A percentile compares a stretch with the other conserved stretches of the same genome.
Conservation (phyloP, 1,284 basidiomycete genomes). For the Microbotryomycetes sp. region DNA sequence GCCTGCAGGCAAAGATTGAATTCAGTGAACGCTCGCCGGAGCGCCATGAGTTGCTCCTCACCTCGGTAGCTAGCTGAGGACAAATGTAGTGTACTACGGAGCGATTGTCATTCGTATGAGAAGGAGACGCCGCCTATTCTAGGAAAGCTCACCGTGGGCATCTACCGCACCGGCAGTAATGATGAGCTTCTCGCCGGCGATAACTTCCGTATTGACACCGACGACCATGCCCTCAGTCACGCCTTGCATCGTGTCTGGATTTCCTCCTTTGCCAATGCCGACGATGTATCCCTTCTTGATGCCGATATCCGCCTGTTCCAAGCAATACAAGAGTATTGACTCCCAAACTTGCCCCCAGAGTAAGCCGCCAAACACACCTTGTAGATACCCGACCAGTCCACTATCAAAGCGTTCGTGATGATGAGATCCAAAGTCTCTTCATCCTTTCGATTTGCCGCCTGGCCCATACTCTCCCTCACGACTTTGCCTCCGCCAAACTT, state of each 20-base stretch:
- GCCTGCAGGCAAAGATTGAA: slow-evolving; percentile 36
- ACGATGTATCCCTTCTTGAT: slow-evolving; percentile 75
- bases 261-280: slow-evolving; percentile 93
- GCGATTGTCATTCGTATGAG: too few relatives aligned
- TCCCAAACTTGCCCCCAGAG: too few relatives aligned
- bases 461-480: slow-evolving; percentile 94
- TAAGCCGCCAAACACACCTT: slow-evolving; percentile 53
- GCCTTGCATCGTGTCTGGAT: slow-evolving; percentile 84
- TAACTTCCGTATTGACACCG: slow-evolving; percentile 83
- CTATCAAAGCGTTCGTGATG: slow-evolving; percentile 87
- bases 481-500: slow-evolving; percentile 96
- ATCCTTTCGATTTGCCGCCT: slow-evolving; percentile 67
- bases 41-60: slow-evolving; percentile 53
- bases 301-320: slow-evolving; percentile 82
- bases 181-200: slow-evolving; percentile 90
- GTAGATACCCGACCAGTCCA: slow-evolving; percentile 93
- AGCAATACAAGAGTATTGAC: too few relatives aligned
- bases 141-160: slow-evolving; percentile 62
- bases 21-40: slow-evolving; percentile 50
- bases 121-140: neutral
- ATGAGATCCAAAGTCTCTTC: slow-evolving; percentile 75
- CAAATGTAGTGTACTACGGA: slow-evolving; percentile 61
- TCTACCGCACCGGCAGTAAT: slow-evolving; percentile 91
- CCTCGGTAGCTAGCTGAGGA: slow-evolving; percentile 70
- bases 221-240: slow-evolving; percentile 69